Percentiles rank a stretch among this genome's conserved stretches.
These are phyloP conservation scores for Austroboletus eburneus DNA, from an alignment of 768 basidiomycete species.

Conservation along the genomic window DNA sequence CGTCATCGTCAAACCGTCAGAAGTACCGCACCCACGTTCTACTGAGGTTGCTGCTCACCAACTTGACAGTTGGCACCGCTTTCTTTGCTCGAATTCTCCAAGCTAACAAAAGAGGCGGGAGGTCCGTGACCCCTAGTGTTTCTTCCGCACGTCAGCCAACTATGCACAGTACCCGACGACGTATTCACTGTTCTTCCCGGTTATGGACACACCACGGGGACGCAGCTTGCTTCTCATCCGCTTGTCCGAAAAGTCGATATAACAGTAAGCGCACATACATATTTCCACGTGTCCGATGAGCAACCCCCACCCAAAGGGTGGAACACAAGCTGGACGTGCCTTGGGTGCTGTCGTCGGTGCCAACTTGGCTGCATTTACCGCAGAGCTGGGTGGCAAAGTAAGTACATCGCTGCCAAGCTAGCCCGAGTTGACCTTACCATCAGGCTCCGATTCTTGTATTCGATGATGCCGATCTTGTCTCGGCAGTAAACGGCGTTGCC, in stretches of 20 bases:
- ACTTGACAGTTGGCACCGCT: constrained; percentile 63
- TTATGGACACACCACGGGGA: constrained; percentile 60
- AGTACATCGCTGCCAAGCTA: not conserved
- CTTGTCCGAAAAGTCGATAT: constrained; percentile 78
- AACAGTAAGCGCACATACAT: constrained; percentile 49
- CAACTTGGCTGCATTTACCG: constrained; percentile 73
- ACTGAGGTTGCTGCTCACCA: not conserved
- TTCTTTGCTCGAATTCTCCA: constrained; percentile 72
- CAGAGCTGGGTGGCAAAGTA: constrained; percentile 85
- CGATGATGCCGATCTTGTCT: constrained; percentile 65
- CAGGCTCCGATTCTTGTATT: constrained; percentile 82
- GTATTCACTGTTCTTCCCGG: constrained; percentile 75
- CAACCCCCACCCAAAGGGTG: constrained; percentile 46
- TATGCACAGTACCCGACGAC: constrained; percentile 61
- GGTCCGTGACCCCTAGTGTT: constrained; percentile 36
- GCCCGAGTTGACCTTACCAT: constrained; percentile 3
- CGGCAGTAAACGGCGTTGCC: constrained; percentile 79
- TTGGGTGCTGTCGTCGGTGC: constrained; percentile 69
- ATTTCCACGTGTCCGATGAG: not conserved
- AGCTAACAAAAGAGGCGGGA: constrained; percentile 61
- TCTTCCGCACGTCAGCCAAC: not conserved
- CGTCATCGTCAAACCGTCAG: constrained; percentile 79
- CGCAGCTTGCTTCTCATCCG: constrained; percentile 59
- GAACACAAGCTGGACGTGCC: constrained; percentile 71
- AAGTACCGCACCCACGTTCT: constrained; percentile 37